phyloP scores from a whole-genome alignment of 1,284 basidiomycete species.

The Crocinoboletus sp. region DNA sequence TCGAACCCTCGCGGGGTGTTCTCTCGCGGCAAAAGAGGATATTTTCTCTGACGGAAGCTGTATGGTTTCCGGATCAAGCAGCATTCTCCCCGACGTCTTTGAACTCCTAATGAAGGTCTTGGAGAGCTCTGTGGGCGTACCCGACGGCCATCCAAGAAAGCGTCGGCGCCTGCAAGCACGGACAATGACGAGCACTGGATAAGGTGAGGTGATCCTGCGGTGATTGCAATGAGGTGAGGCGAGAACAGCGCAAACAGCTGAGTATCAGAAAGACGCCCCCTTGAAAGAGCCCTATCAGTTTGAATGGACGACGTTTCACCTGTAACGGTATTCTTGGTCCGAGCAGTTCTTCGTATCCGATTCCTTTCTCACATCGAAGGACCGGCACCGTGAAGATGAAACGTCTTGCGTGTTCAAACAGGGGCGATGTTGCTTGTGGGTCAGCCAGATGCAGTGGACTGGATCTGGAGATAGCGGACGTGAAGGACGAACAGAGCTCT shows the following conservation, averaged over 20 bases:
- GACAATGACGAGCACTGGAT: background rate
- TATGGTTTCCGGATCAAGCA: background rate
- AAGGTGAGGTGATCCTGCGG: background rate
- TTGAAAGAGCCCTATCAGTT: background rate
- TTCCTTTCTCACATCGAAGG: no score
- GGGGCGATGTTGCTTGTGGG: background rate
- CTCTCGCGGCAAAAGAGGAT: background rate
- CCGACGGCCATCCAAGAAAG: background rate
- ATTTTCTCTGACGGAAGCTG: no score
- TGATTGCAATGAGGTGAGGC: background rate
- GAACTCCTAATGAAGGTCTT: background rate
- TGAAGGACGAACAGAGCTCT: background rate
- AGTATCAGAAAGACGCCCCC: background rate
- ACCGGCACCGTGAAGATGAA: slow-evolving; percentile 2
- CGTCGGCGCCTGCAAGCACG: background rate
- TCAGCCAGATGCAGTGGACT: background rate
- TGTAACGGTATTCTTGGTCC: background rate
- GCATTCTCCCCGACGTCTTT: background rate
- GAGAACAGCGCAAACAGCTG: background rate
- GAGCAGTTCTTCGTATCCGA: background rate
- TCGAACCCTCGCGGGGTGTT: background rate
- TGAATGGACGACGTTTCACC: background rate
- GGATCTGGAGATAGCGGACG: background rate
- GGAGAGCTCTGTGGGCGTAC: no score
- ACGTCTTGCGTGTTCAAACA: background rate